A percentile compares a stretch with the other conserved stretches of the same genome.
Evolutionary conservation across 345 rosid species (phyloP).

Genomic region (Acer negundo): DNA sequence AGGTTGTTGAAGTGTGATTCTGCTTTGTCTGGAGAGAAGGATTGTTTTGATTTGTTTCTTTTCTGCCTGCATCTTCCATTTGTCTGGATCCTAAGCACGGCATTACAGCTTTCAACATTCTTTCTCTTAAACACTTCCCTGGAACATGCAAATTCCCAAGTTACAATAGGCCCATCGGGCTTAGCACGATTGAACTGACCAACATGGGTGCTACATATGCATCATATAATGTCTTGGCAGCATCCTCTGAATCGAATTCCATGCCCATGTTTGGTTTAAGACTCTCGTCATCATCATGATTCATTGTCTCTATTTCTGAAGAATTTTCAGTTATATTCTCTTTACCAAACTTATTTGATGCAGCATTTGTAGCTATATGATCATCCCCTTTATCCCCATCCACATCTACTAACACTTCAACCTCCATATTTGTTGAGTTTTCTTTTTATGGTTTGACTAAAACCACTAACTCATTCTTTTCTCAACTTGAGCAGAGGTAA

Average conservation of each 20-base stretch:
- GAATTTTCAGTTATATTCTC: constrained; percentile 26
- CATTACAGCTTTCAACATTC: constrained; percentile 61
- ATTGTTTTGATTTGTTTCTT: no score
- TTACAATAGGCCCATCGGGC: constrained; percentile 65
- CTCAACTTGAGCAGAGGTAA: neutral
- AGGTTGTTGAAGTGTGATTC: no score
- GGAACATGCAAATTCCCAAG: constrained; percentile 57
- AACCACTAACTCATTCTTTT: constrained; percentile 24
- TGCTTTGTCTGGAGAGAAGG: no score
- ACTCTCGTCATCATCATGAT: constrained; percentile 33
- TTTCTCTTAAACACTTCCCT: constrained; percentile 56
- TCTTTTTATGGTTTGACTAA: constrained; percentile 10
- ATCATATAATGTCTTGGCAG: constrained; percentile 51
- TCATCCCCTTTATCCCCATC: constrained; percentile 30
- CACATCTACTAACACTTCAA: constrained; percentile 31
- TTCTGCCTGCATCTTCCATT: no score
- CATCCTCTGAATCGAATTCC: constrained; percentile 62
- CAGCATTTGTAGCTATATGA: constrained; percentile 15
- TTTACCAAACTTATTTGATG: constrained; percentile 17
- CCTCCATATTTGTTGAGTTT: constrained; percentile 31
- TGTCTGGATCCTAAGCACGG: constrained; percentile 51
- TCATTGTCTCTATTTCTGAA: constrained; percentile 22
- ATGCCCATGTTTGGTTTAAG: constrained; percentile 47
- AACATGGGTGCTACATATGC: constrained; percentile 47
- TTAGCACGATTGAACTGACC: constrained; percentile 57